A percentile compares a stretch with the other conserved stretches of the same genome.
phyloP scores from a whole-genome alignment of 1,139 yeast species.

The Saccharomyces uvarum region DNA sequence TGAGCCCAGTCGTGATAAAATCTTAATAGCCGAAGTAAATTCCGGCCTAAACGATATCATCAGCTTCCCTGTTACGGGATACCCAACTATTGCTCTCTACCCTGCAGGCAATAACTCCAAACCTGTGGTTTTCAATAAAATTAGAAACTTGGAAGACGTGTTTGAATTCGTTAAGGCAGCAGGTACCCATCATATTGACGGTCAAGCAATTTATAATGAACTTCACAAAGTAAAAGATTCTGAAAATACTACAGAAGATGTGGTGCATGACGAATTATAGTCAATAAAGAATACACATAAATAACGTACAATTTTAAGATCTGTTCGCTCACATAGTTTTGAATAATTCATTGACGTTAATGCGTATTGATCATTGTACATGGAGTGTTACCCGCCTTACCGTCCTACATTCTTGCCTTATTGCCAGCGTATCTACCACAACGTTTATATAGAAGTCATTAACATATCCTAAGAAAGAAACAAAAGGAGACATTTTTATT shows the following conservation, averaged over 20 bases:
- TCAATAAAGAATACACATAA: not conserved
- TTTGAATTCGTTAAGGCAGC: conserved; percentile 59
- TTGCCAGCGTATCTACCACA: not conserved
- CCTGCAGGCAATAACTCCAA: conserved; percentile 77
- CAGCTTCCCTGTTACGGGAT: conserved; percentile 72
- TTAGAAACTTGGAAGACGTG: conserved; percentile 67
- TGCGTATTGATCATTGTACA: not conserved
- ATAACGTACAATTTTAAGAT: not conserved
- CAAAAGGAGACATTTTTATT: not conserved
- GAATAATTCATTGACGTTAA: not conserved
- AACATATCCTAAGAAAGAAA: not conserved
- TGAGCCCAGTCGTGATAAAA: conserved; percentile 40
- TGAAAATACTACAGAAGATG: not conserved
- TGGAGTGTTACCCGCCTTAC: not conserved
- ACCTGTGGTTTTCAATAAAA: conserved; percentile 62
- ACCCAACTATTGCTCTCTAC: conserved; percentile 85
- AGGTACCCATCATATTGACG: conserved; percentile 56
- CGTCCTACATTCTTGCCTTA: not conserved
- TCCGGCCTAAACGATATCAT: conserved; percentile 80
- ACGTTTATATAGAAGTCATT: not conserved
- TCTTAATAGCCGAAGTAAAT: conserved; percentile 76
- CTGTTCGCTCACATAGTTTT: not conserved
- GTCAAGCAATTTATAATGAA: conserved; percentile 34
- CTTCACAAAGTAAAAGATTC: not conserved
- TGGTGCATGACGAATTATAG: not conserved